Base-by-base conservation (phyloP, 495 filamentous ascomycete species). In the Penicillium mononematosum region DNA sequence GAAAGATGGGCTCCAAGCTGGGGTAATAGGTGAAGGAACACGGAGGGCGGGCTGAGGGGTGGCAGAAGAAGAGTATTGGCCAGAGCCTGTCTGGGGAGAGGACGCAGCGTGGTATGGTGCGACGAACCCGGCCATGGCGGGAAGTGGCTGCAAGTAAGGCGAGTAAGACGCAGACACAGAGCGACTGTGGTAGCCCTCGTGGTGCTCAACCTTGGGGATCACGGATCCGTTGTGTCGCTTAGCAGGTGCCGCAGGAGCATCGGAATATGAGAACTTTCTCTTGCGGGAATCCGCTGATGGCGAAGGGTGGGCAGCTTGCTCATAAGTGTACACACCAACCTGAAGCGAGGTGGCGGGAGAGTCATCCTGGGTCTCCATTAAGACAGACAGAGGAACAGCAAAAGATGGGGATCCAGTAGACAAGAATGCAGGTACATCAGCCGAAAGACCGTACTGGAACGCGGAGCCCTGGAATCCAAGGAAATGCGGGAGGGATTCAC, bases 281-380 rank as follows among this genome's bases (percentile, higher is more conserved):
- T 87, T 88, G 41, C 75, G 77, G 6, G 68, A 63, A 11, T 73
- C 65, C 9, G 60, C 65, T 5, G 67, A 58, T 9, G 75, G 62
- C 3, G 70, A 72, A 12, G 67, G 62, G 6, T 72, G 71, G 14
- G 69, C 44, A 16, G 67, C 64, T 41, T 83, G 80, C 55, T 82
- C 78, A 57, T 95, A 98, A 3, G 84, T 86, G 68, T 95, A 97
- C 16, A 79, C 76, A 59, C 90, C 92, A 32, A 90, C 83, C 53
- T 91, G 85, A 14, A 87, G 74, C 11, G 83, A 80, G 8, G 82
- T 79, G 19, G 88, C 66, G 53, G 80, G 75, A 53, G 83, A 80
- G 7, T 87, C 88, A 45, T 81, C 78, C 24, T 84, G 78, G 43
- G 80, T 81, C 56, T 93, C 88, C 64, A 95, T 81, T 14, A 84